Percentiles rank a stretch among this genome's conserved stretches.
phyloP scores from a whole-genome alignment of 768 basidiomycete species.

The Bullera alba region DNA sequence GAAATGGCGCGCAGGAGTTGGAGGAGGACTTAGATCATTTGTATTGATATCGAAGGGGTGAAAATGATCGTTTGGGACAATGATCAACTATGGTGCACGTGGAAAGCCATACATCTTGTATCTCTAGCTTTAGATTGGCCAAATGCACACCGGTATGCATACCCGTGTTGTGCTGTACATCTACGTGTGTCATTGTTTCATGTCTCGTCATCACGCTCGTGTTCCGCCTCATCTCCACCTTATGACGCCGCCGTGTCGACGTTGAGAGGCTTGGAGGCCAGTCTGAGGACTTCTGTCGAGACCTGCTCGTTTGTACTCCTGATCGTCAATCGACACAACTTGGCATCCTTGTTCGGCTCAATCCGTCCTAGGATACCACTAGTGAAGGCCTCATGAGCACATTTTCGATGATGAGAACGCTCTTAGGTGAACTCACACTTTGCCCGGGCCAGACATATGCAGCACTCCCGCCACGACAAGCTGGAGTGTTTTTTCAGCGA shows the following conservation, averaged over 20 bases:
- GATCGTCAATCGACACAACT: slow-evolving; percentile 89
- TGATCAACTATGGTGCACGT: neutral
- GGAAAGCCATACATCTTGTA: neutral
- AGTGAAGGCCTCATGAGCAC: slow-evolving; percentile 5
- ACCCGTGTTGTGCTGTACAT: too few species aligned
- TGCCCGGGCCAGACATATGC: slow-evolving; percentile 82
- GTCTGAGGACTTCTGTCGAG: slow-evolving; percentile 45
- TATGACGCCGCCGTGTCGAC: slow-evolving; percentile 29
- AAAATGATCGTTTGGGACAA: neutral
- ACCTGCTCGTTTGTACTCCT: slow-evolving; percentile 93
- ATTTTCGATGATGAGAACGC: neutral
- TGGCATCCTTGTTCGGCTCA: slow-evolving; percentile 93
- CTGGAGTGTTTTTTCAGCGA: slow-evolving; percentile 15
- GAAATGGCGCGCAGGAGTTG: too few species aligned
- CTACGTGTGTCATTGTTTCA: too few species aligned
- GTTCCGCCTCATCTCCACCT: neutral
- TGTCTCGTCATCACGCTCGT: neutral
- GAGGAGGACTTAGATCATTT: too few species aligned
- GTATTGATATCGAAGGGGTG: neutral
- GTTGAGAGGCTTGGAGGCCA: slow-evolving; percentile 44
- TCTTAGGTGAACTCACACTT: slow-evolving; percentile 52
- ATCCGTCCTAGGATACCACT: slow-evolving; percentile 78
- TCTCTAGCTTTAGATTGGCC: neutral
- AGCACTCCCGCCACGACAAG: slow-evolving; percentile 91
- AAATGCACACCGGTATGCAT: too few species aligned